Evolutionary conservation across 2,329 filamentous ascomycete species (phyloP).

Genomic region (Pseudogymnoascus sp.): DNA sequence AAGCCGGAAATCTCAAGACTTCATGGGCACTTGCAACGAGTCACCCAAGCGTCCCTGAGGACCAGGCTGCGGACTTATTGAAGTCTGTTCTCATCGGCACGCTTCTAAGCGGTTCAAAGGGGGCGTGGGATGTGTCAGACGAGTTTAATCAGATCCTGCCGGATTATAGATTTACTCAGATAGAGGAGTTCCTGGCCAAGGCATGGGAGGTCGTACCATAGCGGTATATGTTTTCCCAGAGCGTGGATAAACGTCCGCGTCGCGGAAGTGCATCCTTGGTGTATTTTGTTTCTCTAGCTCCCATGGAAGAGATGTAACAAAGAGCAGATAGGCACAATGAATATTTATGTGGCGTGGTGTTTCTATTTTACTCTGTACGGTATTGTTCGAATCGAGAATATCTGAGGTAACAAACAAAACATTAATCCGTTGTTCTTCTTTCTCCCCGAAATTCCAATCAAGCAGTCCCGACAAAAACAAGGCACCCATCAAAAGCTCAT

Average conservation of each 20-base stretch:
- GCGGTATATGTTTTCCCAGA: neutral
- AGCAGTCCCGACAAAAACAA: neutral
- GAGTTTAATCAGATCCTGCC: conserved; percentile 39
- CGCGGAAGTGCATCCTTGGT: neutral
- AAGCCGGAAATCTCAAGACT: conserved; percentile 33
- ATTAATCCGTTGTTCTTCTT: neutral
- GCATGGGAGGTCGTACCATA: conserved; percentile 29
- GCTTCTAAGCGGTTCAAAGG: conserved; percentile 34
- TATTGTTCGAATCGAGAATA: neutral
- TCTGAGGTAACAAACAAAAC: neutral
- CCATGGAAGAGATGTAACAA: neutral
- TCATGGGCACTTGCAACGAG: conserved; percentile 34
- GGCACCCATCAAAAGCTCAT: neutral
- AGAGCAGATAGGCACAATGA: neutral
- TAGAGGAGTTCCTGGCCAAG: conserved; percentile 35
- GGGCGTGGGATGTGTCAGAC: conserved; percentile 36
- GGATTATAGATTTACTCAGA: conserved; percentile 33
- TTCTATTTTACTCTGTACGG: neutral
- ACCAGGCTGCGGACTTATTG: conserved; percentile 29
- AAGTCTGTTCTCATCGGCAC: conserved; percentile 35
- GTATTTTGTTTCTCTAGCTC: neutral
- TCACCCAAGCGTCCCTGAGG: conserved; percentile 27
- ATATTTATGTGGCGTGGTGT: neutral
- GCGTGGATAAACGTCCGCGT: neutral
- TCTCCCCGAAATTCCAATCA: neutral